These are phyloP conservation scores for Pezicula rhizophila DNA, from an alignment of 2,329 filamentous ascomycete species.

Conservation along the genomic window DNA sequence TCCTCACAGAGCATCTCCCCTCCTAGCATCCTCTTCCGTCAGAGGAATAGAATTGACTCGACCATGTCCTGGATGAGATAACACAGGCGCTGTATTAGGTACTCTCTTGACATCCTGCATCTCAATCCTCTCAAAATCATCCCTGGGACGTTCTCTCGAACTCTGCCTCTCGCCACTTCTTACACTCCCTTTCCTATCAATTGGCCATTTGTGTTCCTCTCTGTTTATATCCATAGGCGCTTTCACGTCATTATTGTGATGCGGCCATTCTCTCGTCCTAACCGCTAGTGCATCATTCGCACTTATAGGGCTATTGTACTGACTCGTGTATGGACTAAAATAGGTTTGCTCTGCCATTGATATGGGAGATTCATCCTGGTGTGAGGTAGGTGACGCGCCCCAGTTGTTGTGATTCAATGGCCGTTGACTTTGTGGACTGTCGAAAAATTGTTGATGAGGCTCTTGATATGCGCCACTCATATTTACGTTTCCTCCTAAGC, in stretches of 20 bases:
- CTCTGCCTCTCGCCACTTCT: slow-evolving; percentile 8
- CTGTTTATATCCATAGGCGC: too few species aligned
- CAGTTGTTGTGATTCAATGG: slow-evolving; percentile 23
- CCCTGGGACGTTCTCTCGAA: slow-evolving; percentile 12
- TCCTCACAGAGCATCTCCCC: slow-evolving; percentile 12
- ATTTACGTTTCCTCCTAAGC: slow-evolving; percentile 20
- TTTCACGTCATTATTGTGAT: neutral
- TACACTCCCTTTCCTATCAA: slow-evolving; percentile 1
- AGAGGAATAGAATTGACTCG: slow-evolving; percentile 2
- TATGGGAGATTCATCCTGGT: neutral
- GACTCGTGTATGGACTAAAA: slow-evolving; percentile 54
- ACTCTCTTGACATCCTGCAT: slow-evolving; percentile 14
- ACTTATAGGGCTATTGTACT: slow-evolving; percentile 50
- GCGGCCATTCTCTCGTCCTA: slow-evolving; percentile 4
- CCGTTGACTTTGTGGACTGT: slow-evolving; percentile 48
- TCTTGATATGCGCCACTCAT: slow-evolving; percentile 26
- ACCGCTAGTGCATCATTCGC: slow-evolving; percentile 7
- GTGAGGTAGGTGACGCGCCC: neutral
- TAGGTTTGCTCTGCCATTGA: slow-evolving; percentile 17
- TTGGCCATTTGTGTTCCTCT: too few species aligned
- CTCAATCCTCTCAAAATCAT: slow-evolving; percentile 18
- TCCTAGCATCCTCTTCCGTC: slow-evolving; percentile 17
- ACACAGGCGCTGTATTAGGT: slow-evolving; percentile 12
- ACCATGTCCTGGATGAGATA: slow-evolving; percentile 22
- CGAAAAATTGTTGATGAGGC: slow-evolving; percentile 20